Conservation (phyloP, 148 eudicot species). For the Agrostemma githago region DNA sequence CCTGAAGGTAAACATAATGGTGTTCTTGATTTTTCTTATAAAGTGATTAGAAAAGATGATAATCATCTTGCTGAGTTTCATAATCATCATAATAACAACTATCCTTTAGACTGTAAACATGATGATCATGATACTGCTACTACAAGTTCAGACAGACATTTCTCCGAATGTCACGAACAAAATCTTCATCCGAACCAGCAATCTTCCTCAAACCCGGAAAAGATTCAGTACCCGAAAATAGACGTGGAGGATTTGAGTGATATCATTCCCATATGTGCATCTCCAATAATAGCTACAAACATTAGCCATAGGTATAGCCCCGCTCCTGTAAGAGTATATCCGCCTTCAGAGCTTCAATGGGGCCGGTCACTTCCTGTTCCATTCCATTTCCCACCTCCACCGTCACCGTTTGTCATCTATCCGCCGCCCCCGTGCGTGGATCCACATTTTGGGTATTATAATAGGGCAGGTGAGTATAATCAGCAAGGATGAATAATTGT, state of each 20-base stretch:
- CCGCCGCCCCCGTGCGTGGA: constrained; percentile 14
- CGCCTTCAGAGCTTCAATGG: constrained; percentile 8
- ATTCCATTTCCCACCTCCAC: constrained; percentile 8
- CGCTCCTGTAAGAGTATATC: background rate
- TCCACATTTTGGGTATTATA: constrained; percentile 21
- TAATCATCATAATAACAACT: background rate
- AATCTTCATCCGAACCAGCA: background rate
- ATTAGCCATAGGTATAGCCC: background rate
- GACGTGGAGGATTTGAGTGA: constrained; percentile 1
- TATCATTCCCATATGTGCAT: background rate
- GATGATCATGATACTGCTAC: background rate
- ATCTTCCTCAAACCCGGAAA: background rate
- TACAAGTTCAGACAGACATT: background rate
- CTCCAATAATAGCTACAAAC: background rate
- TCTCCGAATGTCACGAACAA: background rate
- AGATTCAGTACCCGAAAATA: constrained; percentile 24
- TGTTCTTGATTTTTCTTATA: constrained; percentile 35
- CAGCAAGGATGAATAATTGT: background rate
- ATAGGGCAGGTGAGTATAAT: constrained; percentile 13
- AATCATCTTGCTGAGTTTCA: background rate
- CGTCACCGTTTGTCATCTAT: constrained; percentile 7
- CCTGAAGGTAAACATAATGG: constrained; percentile 44
- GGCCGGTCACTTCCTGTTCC: background rate
- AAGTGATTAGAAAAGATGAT: constrained; percentile 12
- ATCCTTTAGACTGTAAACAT: background rate